A percentile compares a stretch with the other conserved stretches of the same genome.
These are phyloP conservation scores for Hericium coralloides DNA, from an alignment of 768 basidiomycete genomes.

Conservation along the genomic window DNA sequence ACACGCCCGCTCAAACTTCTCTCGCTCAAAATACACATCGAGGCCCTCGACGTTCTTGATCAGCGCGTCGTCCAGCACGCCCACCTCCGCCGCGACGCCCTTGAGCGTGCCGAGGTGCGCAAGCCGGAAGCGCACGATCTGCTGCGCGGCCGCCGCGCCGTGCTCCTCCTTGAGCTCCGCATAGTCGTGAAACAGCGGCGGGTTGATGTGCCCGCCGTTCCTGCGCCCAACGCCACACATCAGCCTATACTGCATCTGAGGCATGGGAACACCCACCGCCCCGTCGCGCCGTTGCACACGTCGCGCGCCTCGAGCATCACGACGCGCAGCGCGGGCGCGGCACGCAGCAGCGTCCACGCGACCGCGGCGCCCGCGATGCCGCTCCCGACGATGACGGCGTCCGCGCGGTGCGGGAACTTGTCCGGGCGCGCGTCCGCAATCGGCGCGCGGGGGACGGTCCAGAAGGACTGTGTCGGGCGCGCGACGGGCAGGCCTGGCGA, in stretches of 20 bases:
- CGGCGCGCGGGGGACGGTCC: conserved; percentile 46
- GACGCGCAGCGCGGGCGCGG: conserved; percentile 29
- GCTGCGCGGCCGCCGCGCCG: conserved; percentile 38
- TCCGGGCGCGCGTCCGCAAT: conserved; percentile 26
- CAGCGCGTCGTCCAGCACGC: conserved; percentile 42
- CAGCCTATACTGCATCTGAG: not conserved
- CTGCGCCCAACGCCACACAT: conserved; percentile 24
- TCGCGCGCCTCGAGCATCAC: conserved; percentile 81
- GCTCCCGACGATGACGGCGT: conserved; percentile 69
- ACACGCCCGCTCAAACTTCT: conserved; percentile 35
- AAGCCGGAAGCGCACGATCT: conserved; percentile 52
- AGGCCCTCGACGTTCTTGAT: conserved; percentile 48
- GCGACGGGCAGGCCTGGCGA: conserved; percentile 49
- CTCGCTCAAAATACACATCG: conserved; percentile 43
- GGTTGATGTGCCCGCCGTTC: conserved; percentile 65
- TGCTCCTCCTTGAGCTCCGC: conserved; percentile 31
- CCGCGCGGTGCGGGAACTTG: conserved; percentile 40
- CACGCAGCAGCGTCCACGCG: conserved; percentile 43
- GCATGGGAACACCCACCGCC: conserved; percentile 34
- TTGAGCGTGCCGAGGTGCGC: conserved; percentile 45
- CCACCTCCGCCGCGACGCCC: conserved; percentile 43
- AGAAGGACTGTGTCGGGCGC: conserved; percentile 51
- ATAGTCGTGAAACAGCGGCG: conserved; percentile 54
- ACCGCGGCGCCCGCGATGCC: conserved; percentile 66
- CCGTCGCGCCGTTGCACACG: conserved; percentile 66